phyloP scores from a whole-genome alignment of 768 basidiomycete genomes.

The Suillus brevipes region DNA sequence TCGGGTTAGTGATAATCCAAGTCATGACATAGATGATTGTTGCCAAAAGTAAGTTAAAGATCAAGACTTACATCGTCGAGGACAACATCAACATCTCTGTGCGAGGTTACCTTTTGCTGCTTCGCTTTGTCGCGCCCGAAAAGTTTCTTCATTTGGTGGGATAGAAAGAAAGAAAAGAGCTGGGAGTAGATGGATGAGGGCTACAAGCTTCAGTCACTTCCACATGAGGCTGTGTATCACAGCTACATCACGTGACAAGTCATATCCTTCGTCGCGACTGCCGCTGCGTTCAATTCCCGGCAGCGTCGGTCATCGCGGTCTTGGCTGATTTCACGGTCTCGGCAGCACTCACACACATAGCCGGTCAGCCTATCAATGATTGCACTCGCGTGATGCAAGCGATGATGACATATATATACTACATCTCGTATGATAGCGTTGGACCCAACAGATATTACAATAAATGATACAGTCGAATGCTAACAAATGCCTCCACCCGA shows the following conservation, averaged over 20 bases:
- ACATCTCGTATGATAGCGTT: not conserved
- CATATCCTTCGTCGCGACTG: constrained; percentile 3
- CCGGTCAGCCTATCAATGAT: not conserved
- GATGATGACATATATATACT: not conserved
- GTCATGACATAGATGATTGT: not conserved
- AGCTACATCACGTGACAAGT: constrained; percentile 12
- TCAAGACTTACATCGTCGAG: constrained; percentile 31
- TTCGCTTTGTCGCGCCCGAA: constrained; percentile 54
- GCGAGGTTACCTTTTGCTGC: constrained; percentile 30
- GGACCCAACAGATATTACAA: not conserved
- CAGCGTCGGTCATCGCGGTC: not conserved
- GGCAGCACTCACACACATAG: not conserved
- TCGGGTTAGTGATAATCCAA: not conserved
- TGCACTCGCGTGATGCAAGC: not conserved
- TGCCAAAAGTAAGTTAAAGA: not conserved
- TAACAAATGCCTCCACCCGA: not conserved
- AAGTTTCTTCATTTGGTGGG: constrained; percentile 54
- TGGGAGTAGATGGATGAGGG: constrained; percentile 7
- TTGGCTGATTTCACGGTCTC: not conserved
- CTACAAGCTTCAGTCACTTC: constrained; percentile 5
- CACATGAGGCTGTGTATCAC: constrained; percentile 13
- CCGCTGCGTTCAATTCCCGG: not conserved
- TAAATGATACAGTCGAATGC: not conserved
- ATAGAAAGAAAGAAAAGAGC: not conserved
- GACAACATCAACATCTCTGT: constrained; percentile 24